A percentile compares a stretch with the other conserved stretches of the same genome.
Conservation (phyloP, 129 eudicot species). For the Arctium minus region DNA sequence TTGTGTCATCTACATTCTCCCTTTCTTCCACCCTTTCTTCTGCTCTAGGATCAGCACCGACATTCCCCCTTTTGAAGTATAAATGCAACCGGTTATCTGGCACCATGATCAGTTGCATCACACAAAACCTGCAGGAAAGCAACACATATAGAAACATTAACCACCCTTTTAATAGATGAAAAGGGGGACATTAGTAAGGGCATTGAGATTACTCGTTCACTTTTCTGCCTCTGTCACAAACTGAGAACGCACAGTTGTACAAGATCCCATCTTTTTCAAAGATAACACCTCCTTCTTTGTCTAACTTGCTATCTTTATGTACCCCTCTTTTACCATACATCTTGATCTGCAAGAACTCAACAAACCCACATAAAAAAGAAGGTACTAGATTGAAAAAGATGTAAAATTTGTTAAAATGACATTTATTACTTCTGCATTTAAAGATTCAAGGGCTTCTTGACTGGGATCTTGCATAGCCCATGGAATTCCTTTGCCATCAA, state of each 20-base stretch:
- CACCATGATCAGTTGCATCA: conserved; percentile 66
- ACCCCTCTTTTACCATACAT: conserved; percentile 91
- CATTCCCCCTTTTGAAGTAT: conserved; percentile 62
- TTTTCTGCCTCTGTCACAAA: conserved; percentile 48
- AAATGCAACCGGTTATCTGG: conserved; percentile 57
- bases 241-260: conserved; percentile 71
- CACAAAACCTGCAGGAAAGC: conserved; percentile 42
- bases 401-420: neutral
- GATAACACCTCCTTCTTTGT: conserved; percentile 77
- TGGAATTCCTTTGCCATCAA: conserved; percentile 70
- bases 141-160: neutral
- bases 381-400: neutral
- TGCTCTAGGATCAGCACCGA: conserved; percentile 55
- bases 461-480: conserved; percentile 63
- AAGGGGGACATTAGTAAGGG: too few species aligned
- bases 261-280: conserved; percentile 73
- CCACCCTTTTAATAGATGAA: neutral
- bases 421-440: conserved; percentile 62
- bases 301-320: conserved; percentile 72
- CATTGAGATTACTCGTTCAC: conserved; percentile 50
- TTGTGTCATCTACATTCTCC: conserved; percentile 45
- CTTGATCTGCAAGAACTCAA: conserved; percentile 46
- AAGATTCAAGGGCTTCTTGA: conserved; percentile 73
- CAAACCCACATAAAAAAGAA: neutral
- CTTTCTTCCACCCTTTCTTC: conserved; percentile 70